Percentiles rank a stretch among this genome's conserved stretches.
These are phyloP conservation scores for Starmera dryadoides DNA, from an alignment of 805 yeast genomes.

Conservation along the genomic window DNA sequence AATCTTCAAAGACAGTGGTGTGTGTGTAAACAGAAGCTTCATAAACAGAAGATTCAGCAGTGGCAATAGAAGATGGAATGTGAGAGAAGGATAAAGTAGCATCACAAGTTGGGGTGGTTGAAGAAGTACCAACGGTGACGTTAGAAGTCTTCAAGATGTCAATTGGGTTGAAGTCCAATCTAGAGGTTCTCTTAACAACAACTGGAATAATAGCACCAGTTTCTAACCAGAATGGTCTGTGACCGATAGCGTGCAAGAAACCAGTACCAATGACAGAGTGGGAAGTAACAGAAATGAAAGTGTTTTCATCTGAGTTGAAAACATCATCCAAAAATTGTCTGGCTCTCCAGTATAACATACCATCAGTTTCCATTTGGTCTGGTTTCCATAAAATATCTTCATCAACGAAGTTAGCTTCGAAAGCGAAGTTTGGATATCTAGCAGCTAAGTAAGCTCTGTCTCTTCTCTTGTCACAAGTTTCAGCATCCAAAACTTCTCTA, in stretches of 20 bases:
- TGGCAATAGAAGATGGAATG: not conserved
- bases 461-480: constrained; percentile 44
- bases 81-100: not conserved
- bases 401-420: constrained; percentile 39
- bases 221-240: constrained; percentile 38
- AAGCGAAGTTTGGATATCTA: constrained; percentile 34
- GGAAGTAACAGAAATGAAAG: constrained; percentile 34
- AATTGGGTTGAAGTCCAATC: not conserved
- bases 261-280: constrained; percentile 47
- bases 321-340: constrained; percentile 37
- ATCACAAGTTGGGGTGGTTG: not conserved
- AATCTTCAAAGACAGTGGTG: not conserved
- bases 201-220: constrained; percentile 56
- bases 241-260: constrained; percentile 38
- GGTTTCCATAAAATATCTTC: constrained; percentile 36
- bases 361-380: constrained; percentile 38
- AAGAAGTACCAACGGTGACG: not conserved
- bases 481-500: constrained; percentile 49
- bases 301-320: constrained; percentile 14
- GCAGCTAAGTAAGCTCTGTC: constrained; percentile 28
- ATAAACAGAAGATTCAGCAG: not conserved
- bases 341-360: constrained; percentile 33
- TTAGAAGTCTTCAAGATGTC: not conserved
- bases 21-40: not conserved
- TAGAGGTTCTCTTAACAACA: constrained; percentile 31